Percentiles rank a stretch among this genome's conserved stretches.
Conservation (phyloP, 2,329 filamentous ascomycete genomes). For the Ceratocystis eucalypticola region DNA sequence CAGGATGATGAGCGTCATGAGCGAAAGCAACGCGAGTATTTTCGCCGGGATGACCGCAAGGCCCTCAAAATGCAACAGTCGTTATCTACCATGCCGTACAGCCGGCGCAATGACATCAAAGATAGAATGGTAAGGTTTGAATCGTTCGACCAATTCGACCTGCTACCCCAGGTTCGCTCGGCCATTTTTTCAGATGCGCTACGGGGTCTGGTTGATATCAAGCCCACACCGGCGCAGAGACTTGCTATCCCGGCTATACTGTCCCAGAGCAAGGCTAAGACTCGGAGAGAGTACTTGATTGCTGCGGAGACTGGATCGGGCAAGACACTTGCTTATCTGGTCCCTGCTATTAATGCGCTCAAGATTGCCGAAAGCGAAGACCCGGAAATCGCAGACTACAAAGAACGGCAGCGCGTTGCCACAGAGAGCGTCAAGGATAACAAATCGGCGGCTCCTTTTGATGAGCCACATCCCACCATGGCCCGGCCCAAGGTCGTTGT, state of each 20-base stretch:
- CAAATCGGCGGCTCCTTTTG: constrained; percentile 46
- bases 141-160: constrained; percentile 65
- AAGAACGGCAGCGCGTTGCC: constrained; percentile 41
- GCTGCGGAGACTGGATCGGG: constrained; percentile 95
- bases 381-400: constrained; percentile 42
- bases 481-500: constrained; percentile 74
- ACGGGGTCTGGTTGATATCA: constrained; percentile 57
- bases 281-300: constrained; percentile 52
- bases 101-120: constrained; percentile 41
- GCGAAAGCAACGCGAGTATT: constrained; percentile 28
- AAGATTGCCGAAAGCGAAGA: constrained; percentile 61
- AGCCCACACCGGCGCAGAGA: constrained; percentile 78
- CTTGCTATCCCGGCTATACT: constrained; percentile 76
- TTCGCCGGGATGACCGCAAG: constrained; percentile 38
- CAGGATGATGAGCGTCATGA: constrained; percentile 17
- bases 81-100: constrained; percentile 64
- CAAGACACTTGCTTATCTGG: constrained; percentile 85
- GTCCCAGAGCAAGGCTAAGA: constrained; percentile 33
- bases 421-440: constrained; percentile 41
- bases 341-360: constrained; percentile 72
- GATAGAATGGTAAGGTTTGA: constrained; percentile 52
- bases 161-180: constrained; percentile 57
- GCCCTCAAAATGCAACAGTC: constrained; percentile 89
- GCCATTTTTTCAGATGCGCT: constrained; percentile 63
- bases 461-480: constrained; percentile 57